A percentile compares a stretch with the other conserved stretches of the same genome.
phyloP scores from a whole-genome alignment of 805 yeast species.

The Sungouiella blattae region DNA sequence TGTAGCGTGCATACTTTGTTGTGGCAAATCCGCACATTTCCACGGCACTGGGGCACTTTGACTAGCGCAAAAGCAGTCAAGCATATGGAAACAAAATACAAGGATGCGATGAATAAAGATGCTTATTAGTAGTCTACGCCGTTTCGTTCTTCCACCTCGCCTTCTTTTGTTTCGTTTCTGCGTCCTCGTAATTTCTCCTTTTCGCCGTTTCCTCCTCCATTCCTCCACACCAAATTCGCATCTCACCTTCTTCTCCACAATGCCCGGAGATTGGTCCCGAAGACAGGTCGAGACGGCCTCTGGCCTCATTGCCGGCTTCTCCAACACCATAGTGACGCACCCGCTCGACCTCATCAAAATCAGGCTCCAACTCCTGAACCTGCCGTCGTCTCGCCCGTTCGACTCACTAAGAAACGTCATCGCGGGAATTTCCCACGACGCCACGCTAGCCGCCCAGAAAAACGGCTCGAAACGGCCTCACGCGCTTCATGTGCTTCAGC shows the following conservation, averaged over 20 bases:
- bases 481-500: slow-evolving; percentile 5
- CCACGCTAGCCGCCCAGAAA: slow-evolving; percentile 9
- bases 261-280: slow-evolving; percentile 1
- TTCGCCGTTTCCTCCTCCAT: no score
- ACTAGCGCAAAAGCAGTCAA: no score
- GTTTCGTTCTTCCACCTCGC: no score
- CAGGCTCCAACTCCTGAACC: slow-evolving; percentile 62
- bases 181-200: no score
- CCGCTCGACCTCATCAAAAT: slow-evolving; percentile 87
- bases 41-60: no score
- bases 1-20: background rate
- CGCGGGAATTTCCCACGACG: slow-evolving; percentile 18
- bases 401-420: slow-evolving; percentile 18
- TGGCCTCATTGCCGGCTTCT: slow-evolving; percentile 78
- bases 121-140: no score
- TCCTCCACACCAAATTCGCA: slow-evolving; percentile 3
- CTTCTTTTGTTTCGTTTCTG: no score
- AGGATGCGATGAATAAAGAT: no score
- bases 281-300: slow-evolving; percentile 56
- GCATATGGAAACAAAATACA: no score
- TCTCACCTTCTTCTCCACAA: slow-evolving; percentile 1
- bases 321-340: slow-evolving; percentile 78
- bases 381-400: slow-evolving; percentile 15
- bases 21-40: no score
- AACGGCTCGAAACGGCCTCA: slow-evolving; percentile 1